Evolutionary conservation across 371 early-diverging fungal genomes (phyloP).

Genomic region (Dentiscutata heterogama): DNA sequence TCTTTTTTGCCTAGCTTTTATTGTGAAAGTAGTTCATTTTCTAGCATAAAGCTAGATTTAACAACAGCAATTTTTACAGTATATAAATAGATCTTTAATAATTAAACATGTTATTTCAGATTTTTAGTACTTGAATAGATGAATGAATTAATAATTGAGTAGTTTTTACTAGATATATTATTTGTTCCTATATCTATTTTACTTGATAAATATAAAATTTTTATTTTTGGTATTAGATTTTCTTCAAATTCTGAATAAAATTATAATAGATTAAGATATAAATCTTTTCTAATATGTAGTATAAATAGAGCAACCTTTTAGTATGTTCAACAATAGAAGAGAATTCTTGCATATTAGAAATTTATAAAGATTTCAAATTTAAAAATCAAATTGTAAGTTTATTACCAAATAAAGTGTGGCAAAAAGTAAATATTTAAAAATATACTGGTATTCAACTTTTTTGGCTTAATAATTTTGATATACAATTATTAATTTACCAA

Average conservation of each 20-base stretch:
- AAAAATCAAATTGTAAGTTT: too few relatives aligned
- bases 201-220: background rate
- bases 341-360: background rate
- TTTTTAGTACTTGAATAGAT: too few relatives aligned
- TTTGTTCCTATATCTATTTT: background rate
- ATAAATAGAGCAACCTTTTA: background rate
- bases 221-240: background rate
- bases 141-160: background rate
- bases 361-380: background rate
- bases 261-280: background rate
- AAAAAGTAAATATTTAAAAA: background rate
- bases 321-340: background rate
- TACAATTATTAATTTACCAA: background rate
- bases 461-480: background rate
- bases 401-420: background rate
- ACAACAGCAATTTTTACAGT: background rate
- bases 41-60: background rate
- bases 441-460: background rate
- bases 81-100: background rate
- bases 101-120: too few relatives aligned
- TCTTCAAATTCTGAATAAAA: background rate
- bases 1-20: background rate
- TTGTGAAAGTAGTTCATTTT: background rate
- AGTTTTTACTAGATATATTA: background rate
- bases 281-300: background rate